Conservation (phyloP, 2,329 filamentous ascomycete species). For the Trichoderma asperellum region DNA sequence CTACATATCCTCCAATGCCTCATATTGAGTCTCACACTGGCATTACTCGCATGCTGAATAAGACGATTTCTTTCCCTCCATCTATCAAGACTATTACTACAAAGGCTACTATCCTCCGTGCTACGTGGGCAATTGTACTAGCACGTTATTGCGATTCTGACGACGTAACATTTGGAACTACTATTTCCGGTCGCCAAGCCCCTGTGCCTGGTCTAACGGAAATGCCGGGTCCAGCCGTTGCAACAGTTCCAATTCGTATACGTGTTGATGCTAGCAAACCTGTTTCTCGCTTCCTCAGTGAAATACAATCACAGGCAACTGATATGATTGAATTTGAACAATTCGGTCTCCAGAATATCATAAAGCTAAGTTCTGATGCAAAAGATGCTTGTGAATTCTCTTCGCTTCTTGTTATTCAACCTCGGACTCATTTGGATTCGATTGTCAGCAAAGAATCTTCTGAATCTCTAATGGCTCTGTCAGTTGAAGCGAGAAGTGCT, state of each 20-base stretch:
- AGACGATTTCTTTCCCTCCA: conserved; percentile 16
- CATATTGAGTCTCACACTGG: neutral
- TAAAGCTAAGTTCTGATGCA: conserved; percentile 5
- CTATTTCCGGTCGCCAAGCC: conserved; percentile 33
- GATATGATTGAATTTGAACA: conserved; percentile 35
- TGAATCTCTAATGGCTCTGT: neutral
- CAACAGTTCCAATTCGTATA: conserved; percentile 31
- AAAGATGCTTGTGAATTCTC: conserved; percentile 23
- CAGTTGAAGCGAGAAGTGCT: neutral
- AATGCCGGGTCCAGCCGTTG: conserved; percentile 31
- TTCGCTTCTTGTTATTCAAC: conserved; percentile 24
- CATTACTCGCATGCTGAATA: neutral
- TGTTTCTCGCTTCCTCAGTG: conserved; percentile 19
- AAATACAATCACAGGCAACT: conserved; percentile 31
- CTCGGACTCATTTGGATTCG: neutral
- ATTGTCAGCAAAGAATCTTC: conserved; percentile 10
- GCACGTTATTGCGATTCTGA: conserved; percentile 29
- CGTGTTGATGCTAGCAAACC: conserved; percentile 24
- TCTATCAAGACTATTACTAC: conserved; percentile 10
- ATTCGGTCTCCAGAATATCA: conserved; percentile 31
- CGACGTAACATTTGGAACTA: conserved; percentile 34
- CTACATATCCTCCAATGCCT: conserved; percentile 16
- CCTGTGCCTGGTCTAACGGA: conserved; percentile 26
- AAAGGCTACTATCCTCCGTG: conserved; percentile 31
- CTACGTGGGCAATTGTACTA: conserved; percentile 34